Conservation (phyloP, 768 basidiomycete species). For the Gyrodon lividus region DNA sequence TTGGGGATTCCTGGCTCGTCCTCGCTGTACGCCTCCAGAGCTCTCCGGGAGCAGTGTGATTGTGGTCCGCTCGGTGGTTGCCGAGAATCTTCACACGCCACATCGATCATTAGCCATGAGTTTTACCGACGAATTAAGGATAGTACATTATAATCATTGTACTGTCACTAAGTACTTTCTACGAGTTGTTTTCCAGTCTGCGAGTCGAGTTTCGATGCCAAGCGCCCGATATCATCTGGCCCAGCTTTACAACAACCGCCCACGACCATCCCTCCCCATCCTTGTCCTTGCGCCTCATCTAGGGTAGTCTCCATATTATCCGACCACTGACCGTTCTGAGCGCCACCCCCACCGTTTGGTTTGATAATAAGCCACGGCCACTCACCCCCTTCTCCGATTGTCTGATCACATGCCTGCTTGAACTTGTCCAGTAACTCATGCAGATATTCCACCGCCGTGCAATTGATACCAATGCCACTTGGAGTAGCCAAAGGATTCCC, state of each 20-base stretch:
- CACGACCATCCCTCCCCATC: constrained; percentile 53
- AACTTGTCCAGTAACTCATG: constrained; percentile 40
- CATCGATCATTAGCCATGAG: neutral
- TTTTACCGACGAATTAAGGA: too few relatives aligned
- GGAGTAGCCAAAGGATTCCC: constrained; percentile 34
- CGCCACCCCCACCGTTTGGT: constrained; percentile 62
- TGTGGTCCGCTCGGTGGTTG: constrained; percentile 22
- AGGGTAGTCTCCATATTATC: constrained; percentile 28
- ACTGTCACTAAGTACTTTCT: too few relatives aligned
- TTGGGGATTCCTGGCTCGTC: constrained; percentile 23
- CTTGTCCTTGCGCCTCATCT: constrained; percentile 12
- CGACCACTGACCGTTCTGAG: constrained; percentile 36
- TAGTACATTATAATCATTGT: too few relatives aligned
- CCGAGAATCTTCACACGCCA: constrained; percentile 24
- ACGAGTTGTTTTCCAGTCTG: too few relatives aligned
- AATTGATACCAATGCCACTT: constrained; percentile 72
- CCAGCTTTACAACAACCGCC: constrained; percentile 73
- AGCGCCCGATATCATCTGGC: constrained; percentile 47
- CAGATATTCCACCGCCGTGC: constrained; percentile 53
- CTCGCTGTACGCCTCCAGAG: constrained; percentile 9
- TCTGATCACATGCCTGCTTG: constrained; percentile 17
- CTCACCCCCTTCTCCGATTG: constrained; percentile 6
- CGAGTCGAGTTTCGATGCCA: constrained; percentile 7
- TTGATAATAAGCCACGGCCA: constrained; percentile 63
- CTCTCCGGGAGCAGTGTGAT: constrained; percentile 1